Percentiles rank a stretch among this genome's conserved stretches.
Evolutionary conservation across 768 basidiomycete species (phyloP).

Genomic region (Coprinopsis strossmayeri): DNA sequence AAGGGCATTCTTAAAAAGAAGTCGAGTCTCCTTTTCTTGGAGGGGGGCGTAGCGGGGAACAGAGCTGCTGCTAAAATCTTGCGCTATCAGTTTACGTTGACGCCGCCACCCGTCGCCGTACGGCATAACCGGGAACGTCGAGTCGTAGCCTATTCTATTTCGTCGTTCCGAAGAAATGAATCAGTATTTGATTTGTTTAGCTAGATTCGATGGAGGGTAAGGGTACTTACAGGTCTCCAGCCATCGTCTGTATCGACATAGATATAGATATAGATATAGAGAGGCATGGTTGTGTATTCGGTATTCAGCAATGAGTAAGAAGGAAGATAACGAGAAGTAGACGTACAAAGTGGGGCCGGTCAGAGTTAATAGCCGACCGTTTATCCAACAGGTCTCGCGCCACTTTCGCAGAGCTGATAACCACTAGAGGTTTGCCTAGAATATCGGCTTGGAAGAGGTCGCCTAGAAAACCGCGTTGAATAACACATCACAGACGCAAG

Average conservation of each 20-base stretch:
- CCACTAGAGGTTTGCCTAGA: conserved; percentile 10
- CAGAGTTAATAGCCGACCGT: conserved; percentile 13
- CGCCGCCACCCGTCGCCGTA: conserved; percentile 19
- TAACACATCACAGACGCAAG: too few species aligned
- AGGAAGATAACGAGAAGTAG: too few species aligned
- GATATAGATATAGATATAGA: too few species aligned
- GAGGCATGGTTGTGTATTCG: too few species aligned
- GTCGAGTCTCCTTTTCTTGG: conserved; percentile 18
- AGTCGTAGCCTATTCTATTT: conserved; percentile 12
- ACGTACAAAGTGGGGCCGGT: conserved; percentile 14
- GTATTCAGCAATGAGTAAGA: too few species aligned
- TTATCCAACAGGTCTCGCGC: conserved; percentile 13
- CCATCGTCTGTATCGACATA: background rate
- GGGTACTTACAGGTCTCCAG: conserved; percentile 15
- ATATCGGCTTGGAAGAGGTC: conserved; percentile 8
- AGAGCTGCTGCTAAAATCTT: conserved; percentile 17
- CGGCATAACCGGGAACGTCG: conserved; percentile 9
- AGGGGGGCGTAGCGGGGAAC: conserved; percentile 11
- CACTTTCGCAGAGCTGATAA: conserved; percentile 10
- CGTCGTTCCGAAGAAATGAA: too few species aligned
- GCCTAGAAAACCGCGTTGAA: too few species aligned
- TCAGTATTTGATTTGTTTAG: too few species aligned
- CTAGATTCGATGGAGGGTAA: conserved; percentile 9
- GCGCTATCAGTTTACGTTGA: conserved; percentile 19
- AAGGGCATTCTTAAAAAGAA: conserved; percentile 23